Evolutionary conservation across 192 early-diverging fungal genomes (phyloP).

Genomic region (Mortierella hygrophila): DNA sequence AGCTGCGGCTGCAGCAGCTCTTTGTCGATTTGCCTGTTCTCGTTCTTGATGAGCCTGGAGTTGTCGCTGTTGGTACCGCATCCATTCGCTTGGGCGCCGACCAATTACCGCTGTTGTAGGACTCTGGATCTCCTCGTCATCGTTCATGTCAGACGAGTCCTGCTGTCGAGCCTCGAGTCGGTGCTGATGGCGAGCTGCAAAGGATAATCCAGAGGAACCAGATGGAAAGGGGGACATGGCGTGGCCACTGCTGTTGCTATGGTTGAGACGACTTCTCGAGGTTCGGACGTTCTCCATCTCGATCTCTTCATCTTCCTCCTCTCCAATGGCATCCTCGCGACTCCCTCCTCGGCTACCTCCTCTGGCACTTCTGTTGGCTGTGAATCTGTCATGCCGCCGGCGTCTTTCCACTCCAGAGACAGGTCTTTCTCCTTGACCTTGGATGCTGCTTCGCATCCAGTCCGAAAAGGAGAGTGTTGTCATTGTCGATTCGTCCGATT

Average conservation of each 20-base stretch:
- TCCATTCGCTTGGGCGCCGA: conserved; percentile 52
- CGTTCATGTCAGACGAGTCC: conserved; percentile 4
- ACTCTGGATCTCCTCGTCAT: conserved; percentile 36
- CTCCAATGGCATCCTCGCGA: conserved; percentile 35
- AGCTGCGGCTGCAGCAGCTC: background rate
- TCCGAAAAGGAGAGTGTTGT: conserved; percentile 20
- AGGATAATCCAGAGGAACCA: background rate
- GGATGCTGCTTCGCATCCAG: conserved; percentile 10
- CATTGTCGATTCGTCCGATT: conserved; percentile 8
- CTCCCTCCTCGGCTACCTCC: background rate
- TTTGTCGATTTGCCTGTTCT: conserved; percentile 17
- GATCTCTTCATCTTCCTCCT: conserved; percentile 46
- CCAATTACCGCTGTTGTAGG: conserved; percentile 47
- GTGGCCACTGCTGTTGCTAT: background rate
- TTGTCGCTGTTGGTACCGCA: conserved; percentile 51
- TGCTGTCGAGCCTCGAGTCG: conserved; percentile 5
- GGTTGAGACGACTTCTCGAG: background rate
- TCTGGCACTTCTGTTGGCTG: background rate
- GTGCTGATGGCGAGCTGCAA: background rate
- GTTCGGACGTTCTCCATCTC: conserved; percentile 49
- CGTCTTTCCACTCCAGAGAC: conserved; percentile 43
- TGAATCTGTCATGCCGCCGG: conserved; percentile 27
- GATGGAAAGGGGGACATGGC: background rate
- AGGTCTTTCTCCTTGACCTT: conserved; percentile 14
- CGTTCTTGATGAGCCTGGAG: conserved; percentile 37